Conservation (phyloP, 257 asterid genomes). For the Salvia hispanica region DNA sequence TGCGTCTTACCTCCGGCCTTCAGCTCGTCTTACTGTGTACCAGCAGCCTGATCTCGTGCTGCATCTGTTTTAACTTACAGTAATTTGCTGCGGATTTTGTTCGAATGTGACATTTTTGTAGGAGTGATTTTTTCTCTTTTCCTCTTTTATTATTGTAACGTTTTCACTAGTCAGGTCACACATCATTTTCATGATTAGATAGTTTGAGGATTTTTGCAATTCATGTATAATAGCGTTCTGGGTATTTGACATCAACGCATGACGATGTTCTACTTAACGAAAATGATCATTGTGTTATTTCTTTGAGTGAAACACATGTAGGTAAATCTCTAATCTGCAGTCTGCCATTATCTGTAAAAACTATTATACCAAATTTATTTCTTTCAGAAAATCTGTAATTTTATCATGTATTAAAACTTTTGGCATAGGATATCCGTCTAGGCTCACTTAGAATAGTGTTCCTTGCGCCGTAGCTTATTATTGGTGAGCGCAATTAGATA, state of each 20-base stretch:
- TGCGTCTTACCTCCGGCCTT: constrained; percentile 87
- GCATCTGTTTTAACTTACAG: constrained; percentile 7
- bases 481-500: too few species aligned
- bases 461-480: too few species aligned
- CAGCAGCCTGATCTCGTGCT: constrained; percentile 51
- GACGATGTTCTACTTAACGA: background rate
- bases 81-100: constrained; percentile 18
- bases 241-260: constrained; percentile 17
- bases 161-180: constrained; percentile 8
- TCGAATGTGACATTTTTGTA: constrained; percentile 31
- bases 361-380: too few species aligned
- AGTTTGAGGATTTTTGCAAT: constrained; percentile 17
- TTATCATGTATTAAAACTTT: too few species aligned
- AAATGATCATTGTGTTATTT: background rate
- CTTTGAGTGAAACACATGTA: background rate
- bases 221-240: constrained; percentile 41
- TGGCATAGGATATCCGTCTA: too few species aligned
- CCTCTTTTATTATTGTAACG: constrained; percentile 1
- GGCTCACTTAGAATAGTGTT: too few species aligned
- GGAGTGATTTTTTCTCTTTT: constrained; percentile 3
- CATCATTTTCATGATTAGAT: constrained; percentile 31
- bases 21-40: constrained; percentile 90
- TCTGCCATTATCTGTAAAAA: too few species aligned
- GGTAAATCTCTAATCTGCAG: too few species aligned
- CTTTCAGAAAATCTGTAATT: too few species aligned